These are phyloP conservation scores for Suhomyces coccinellae DNA, from an alignment of 1,139 yeast species.

Conservation along the genomic window DNA sequence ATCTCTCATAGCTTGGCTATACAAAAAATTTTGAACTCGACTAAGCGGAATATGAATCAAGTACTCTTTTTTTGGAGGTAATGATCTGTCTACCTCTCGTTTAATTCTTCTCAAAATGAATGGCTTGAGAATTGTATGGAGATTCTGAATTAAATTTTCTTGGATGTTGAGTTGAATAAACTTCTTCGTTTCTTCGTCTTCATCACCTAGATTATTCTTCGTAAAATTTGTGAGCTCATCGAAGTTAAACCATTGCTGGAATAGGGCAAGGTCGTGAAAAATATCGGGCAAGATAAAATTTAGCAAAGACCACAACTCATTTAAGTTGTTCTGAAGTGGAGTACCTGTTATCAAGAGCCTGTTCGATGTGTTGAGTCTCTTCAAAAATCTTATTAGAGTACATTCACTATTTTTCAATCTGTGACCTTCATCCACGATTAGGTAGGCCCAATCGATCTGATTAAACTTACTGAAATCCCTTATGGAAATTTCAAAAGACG, in stretches of 20 bases:
- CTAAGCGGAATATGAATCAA: conserved; percentile 73
- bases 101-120: conserved; percentile 82
- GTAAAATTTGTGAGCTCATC: conserved; percentile 49
- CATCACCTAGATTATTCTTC: conserved; percentile 26
- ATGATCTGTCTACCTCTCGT: conserved; percentile 58
- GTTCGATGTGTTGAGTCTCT: conserved; percentile 63
- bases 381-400: conserved; percentile 67
- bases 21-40: conserved; percentile 60
- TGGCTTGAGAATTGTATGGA: conserved; percentile 88
- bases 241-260: conserved; percentile 93
- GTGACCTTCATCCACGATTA: conserved; percentile 97
- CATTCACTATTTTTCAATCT: conserved; percentile 82
- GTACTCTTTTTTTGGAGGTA: conserved; percentile 91
- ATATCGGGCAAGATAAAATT: conserved; percentile 91
- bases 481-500: conserved; percentile 81
- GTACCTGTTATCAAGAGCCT: conserved; percentile 86
- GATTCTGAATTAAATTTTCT: conserved; percentile 64
- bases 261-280: conserved; percentile 82
- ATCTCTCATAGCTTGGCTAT: conserved; percentile 56
- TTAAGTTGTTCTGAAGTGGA: conserved; percentile 85
- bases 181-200: conserved; percentile 31
- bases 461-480: conserved; percentile 60
- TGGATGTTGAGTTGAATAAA: conserved; percentile 64
- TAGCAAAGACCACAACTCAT: conserved; percentile 86
- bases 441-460: conserved; percentile 67